These are phyloP conservation scores for Fusarium proliferatum DNA, from an alignment of 2,329 filamentous ascomycete species.

Conservation along the genomic window DNA sequence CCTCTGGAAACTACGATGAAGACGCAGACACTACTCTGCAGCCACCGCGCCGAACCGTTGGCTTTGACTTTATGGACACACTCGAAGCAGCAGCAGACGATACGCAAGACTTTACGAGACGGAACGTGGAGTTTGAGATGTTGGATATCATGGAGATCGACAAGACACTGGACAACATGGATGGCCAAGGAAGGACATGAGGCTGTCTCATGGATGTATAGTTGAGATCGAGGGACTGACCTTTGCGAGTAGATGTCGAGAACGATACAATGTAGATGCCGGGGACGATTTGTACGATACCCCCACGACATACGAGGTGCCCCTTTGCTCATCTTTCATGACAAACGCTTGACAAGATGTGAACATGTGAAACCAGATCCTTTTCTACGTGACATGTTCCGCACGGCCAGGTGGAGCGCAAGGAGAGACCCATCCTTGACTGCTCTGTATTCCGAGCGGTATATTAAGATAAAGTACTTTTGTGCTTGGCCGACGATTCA, in stretches of 20 bases:
- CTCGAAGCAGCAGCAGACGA: slow-evolving; percentile 65
- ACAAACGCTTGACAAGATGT: slow-evolving; percentile 1
- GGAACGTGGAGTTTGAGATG: slow-evolving; percentile 69
- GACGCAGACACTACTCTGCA: slow-evolving; percentile 40
- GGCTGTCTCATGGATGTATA: slow-evolving; percentile 55
- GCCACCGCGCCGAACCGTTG: slow-evolving; percentile 49
- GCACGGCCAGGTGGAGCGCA: slow-evolving; percentile 81
- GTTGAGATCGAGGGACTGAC: slow-evolving; percentile 20
- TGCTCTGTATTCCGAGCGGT: slow-evolving; percentile 82
- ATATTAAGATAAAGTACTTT: slow-evolving; percentile 57
- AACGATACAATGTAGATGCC: slow-evolving; percentile 35
- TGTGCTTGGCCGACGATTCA: slow-evolving; percentile 41
- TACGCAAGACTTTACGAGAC: slow-evolving; percentile 59
- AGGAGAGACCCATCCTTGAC: slow-evolving; percentile 79
- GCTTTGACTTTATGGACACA: slow-evolving; percentile 63
- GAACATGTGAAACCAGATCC: slow-evolving; percentile 5
- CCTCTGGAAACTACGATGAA: slow-evolving; percentile 44
- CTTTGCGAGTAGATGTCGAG: slow-evolving; percentile 41
- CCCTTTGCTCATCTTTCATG: neutral
- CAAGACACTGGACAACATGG: slow-evolving; percentile 66
- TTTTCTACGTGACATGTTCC: slow-evolving; percentile 53
- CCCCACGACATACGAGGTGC: slow-evolving; percentile 35
- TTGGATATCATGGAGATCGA: slow-evolving; percentile 75
- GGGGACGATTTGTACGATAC: slow-evolving; percentile 54
- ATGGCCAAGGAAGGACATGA: slow-evolving; percentile 59